Evolutionary conservation across 805 yeast species (phyloP), one percentile per base, ranked within the genome.

Genomic region (Ogataea nakhonphanomensis): DNA sequence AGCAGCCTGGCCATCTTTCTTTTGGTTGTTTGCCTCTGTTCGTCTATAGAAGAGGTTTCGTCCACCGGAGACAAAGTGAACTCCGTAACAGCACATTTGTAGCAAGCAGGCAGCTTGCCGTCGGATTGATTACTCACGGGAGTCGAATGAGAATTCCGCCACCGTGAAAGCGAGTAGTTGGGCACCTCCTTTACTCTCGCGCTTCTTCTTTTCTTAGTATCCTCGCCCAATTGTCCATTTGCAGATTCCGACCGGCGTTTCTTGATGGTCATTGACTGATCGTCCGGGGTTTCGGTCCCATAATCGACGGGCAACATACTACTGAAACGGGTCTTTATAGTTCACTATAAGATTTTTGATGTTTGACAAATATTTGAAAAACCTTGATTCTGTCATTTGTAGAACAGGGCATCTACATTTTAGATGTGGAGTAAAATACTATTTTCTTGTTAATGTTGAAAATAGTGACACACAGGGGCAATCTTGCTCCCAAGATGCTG

Each of bases 1-100:
- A 71, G 58, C 39, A 78, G 45, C 5, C 70, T 65, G 1, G 74
- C 72, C 42, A 78, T 48, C 31, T 58, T 60, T 17, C 66, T 26
- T 30, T 32, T 38, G 17, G 42, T 33, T 12, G 27, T 37, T 37
- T 37, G 41, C 41, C 41, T 37, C 12, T 37, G 35, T 31, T 37
- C 41, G 9, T 30, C 27, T 8, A 15, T 13, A 25, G 35, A 12
- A 9, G 26, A 14, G 14, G 21, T 8, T 9, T 28, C n/a, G 25
- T 37, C 41, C n/a, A 37, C 6, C 3, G 27, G 22, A 14, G 24
- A 7, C 11, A 26, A 26, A 5, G 25, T 33, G 22, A 22, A 22
- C 8, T 32, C 25, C 3, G 21, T 7, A 5, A 22, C n/a, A 8
- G 33, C 40, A 21, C 23, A 24, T n/a, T 25, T 36, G 24, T 31